A percentile compares a stretch with the other conserved stretches of the same genome.
Evolutionary conservation across 805 yeast species (phyloP).

Genomic region (Zygosaccharomyces rouxii): DNA sequence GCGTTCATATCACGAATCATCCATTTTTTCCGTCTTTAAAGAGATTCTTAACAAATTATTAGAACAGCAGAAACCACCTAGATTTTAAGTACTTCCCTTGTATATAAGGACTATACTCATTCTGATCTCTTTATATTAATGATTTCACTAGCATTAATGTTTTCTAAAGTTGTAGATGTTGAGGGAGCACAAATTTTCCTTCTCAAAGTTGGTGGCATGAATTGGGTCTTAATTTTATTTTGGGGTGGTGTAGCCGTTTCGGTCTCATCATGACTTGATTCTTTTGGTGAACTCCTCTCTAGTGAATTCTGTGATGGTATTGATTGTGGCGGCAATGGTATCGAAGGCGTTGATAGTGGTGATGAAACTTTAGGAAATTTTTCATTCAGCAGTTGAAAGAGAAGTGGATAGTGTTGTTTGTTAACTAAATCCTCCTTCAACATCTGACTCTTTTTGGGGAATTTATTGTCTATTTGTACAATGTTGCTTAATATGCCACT

Average conservation of each 20-base stretch:
- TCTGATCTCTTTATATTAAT: constrained; percentile 1
- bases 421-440: constrained; percentile 38
- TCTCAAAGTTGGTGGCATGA: constrained; percentile 14
- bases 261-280: not conserved
- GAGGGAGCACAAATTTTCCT: constrained; percentile 14
- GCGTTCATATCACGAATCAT: constrained; percentile 35
- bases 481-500: constrained; percentile 23
- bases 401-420: constrained; percentile 41
- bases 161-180: constrained; percentile 16
- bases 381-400: constrained; percentile 32
- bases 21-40: constrained; percentile 41
- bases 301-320: not conserved
- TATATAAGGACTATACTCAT: constrained; percentile 2
- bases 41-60: constrained; percentile 41
- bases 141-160: constrained; percentile 14
- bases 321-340: not conserved
- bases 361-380: constrained; percentile 13
- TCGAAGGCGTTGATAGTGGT: constrained; percentile 14
- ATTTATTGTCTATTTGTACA: constrained; percentile 33
- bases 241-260: not conserved
- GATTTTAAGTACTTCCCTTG: constrained; percentile 10
- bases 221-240: not conserved
- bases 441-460: constrained; percentile 38
- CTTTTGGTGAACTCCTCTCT: constrained; percentile 2
- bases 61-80: constrained; percentile 27